Conservation (phyloP, 176 grass and related monocot species). For the Coix lacrymajobi region DNA sequence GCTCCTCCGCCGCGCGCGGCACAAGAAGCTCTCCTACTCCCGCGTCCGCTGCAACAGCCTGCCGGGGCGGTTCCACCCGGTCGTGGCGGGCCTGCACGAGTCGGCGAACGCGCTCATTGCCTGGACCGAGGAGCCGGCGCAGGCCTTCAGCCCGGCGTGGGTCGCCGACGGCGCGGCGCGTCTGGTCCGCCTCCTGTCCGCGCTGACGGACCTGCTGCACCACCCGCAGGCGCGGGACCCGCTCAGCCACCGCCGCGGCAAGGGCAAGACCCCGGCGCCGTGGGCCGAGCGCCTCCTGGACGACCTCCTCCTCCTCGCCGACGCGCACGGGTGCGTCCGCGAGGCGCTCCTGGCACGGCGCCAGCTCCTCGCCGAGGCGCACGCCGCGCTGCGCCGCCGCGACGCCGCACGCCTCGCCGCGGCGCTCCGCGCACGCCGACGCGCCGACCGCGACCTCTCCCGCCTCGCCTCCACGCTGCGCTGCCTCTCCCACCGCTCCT, state of each 20-base stretch:
- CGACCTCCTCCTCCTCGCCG: constrained; percentile 56
- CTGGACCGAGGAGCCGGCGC: constrained; percentile 19
- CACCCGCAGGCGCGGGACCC: constrained; percentile 54
- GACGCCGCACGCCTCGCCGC: constrained; percentile 32
- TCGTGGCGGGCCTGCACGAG: constrained; percentile 41
- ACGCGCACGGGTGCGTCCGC: constrained; percentile 54
- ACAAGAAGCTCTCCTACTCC: constrained; percentile 45
- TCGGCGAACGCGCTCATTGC: constrained; percentile 4
- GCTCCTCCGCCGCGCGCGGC: constrained; percentile 26
- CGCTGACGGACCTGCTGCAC: constrained; percentile 36
- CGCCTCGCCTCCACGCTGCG: constrained; percentile 45
- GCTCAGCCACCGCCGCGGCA: neutral
- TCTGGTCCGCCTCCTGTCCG: constrained; percentile 13
- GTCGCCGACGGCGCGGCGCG: constrained; percentile 13
- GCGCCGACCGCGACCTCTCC: constrained; percentile 35
- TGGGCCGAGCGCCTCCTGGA: constrained; percentile 52
- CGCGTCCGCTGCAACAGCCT: constrained; percentile 42
- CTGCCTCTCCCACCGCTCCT: constrained; percentile 12
- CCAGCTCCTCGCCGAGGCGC: constrained; percentile 45
- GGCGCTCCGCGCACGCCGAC: constrained; percentile 37
- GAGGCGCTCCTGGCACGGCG: constrained; percentile 35
- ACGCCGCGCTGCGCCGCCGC: constrained; percentile 36
- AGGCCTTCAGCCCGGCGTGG: constrained; percentile 20
- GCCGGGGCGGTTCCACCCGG: constrained; percentile 59
- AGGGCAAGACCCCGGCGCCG: neutral